Evolutionary conservation across 2,329 filamentous ascomycete species (phyloP).

Genomic region (Clonostachys solani): DNA sequence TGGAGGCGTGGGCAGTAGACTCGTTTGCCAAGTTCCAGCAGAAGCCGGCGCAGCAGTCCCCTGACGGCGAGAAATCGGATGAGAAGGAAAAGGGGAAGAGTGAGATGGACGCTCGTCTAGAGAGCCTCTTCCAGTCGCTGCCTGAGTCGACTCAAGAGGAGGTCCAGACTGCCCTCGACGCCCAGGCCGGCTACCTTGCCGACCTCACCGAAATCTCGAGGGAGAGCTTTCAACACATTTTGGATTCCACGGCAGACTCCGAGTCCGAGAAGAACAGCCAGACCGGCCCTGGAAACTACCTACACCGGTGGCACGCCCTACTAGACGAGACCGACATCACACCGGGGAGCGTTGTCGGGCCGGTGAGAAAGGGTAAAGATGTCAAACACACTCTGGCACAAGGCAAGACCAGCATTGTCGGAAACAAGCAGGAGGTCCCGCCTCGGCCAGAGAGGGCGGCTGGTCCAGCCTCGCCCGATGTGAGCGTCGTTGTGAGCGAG

Average conservation of each 20-base stretch:
- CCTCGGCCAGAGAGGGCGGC: constrained; percentile 20
- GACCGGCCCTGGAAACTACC: constrained; percentile 67
- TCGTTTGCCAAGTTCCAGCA: constrained; percentile 41
- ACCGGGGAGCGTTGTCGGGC: constrained; percentile 47
- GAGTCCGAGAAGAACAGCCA: constrained; percentile 17
- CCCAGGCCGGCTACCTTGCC: constrained; percentile 56
- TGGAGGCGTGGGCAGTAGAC: constrained; percentile 55
- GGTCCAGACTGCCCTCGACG: constrained; percentile 50
- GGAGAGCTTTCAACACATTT: constrained; percentile 50
- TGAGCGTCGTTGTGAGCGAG: constrained; percentile 32
- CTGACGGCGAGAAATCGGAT: constrained; percentile 2
- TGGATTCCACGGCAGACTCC: constrained; percentile 28
- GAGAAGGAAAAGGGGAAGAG: constrained; percentile 5
- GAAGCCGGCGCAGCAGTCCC: neutral
- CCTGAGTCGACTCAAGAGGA: constrained; percentile 34
- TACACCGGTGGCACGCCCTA: constrained; percentile 67
- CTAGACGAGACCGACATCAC: constrained; percentile 68
- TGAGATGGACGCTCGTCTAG: constrained; percentile 30
- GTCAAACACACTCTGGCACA: constrained; percentile 36
- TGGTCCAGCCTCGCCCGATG: constrained; percentile 31
- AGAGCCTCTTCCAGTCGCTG: constrained; percentile 39
- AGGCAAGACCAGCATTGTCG: constrained; percentile 35
- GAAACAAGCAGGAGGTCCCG: constrained; percentile 7
- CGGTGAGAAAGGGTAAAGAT: constrained; percentile 48
- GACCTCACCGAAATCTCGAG: constrained; percentile 48